Percentiles rank a stretch among this genome's conserved stretches.
Conservation (phyloP, 148 eudicot genomes). For the Fagopyrum homotropicum region DNA sequence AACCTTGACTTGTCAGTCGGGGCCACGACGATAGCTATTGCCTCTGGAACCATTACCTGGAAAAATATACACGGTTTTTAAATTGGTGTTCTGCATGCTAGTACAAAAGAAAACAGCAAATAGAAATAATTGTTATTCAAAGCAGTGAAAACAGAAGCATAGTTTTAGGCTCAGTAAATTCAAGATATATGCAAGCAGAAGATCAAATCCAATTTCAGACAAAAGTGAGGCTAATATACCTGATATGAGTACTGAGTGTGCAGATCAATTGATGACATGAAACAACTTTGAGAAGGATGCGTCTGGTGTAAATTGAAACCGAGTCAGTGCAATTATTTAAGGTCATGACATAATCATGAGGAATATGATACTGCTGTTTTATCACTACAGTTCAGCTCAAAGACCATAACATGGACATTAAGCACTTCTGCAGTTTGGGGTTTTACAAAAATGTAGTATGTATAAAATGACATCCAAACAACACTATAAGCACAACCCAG, state of each 20-base stretch:
- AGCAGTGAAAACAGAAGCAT: background rate
- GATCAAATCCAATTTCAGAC: background rate
- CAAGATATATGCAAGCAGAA: constrained; percentile 8
- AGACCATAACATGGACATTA: background rate
- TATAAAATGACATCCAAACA: too few relatives aligned
- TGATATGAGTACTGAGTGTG: constrained; percentile 76
- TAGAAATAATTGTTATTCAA: constrained; percentile 2
- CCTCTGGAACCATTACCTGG: constrained; percentile 87
- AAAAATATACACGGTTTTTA: constrained; percentile 7
- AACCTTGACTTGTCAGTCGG: constrained; percentile 75
- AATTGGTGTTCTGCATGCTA: background rate
- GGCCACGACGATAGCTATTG: constrained; percentile 74
- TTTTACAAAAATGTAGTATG: too few relatives aligned
- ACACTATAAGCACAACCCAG: too few relatives aligned
- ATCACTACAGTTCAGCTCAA: background rate
- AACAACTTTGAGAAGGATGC: constrained; percentile 81
- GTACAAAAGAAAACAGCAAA: background rate
- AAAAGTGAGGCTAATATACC: constrained; percentile 26
- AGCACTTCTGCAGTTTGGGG: background rate
- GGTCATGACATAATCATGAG: background rate
- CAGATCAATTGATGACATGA: constrained; percentile 76
- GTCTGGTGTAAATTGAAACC: constrained; percentile 39
- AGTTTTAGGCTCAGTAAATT: background rate
- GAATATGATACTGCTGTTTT: background rate
- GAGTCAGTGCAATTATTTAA: background rate